phyloP scores from a whole-genome alignment of 768 basidiomycete species.

The Psilocybe subaeruginosa region DNA sequence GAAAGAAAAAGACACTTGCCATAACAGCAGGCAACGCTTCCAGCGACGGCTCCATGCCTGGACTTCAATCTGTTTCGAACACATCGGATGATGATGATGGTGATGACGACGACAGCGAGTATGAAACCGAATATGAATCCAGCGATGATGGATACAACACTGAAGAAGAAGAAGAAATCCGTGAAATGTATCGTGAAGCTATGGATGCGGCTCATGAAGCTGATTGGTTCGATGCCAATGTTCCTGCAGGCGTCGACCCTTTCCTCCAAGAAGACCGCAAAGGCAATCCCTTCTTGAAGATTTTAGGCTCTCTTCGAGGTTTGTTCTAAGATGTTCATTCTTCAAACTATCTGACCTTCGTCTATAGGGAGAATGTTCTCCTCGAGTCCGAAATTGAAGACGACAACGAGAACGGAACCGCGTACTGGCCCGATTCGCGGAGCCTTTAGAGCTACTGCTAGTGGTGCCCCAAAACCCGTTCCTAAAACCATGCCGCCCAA shows the following conservation, averaged over 20 bases:
- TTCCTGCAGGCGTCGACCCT: slow-evolving; percentile 43
- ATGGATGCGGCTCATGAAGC: slow-evolving; percentile 69
- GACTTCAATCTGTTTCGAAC: slow-evolving; percentile 66
- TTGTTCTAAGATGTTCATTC: slow-evolving; percentile 9
- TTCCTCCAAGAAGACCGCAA: slow-evolving; percentile 55
- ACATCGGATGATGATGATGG: slow-evolving; percentile 50
- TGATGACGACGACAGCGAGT: slow-evolving; percentile 39
- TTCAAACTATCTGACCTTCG: slow-evolving; percentile 1
- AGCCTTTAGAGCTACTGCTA: slow-evolving; percentile 30
- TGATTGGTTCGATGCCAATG: slow-evolving; percentile 56
- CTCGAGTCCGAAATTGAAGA: slow-evolving; percentile 43
- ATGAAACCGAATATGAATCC: slow-evolving; percentile 49
- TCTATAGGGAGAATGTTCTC: slow-evolving; percentile 65
- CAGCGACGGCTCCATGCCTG: slow-evolving; percentile 63
- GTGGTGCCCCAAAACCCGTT: slow-evolving; percentile 28
- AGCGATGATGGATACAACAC: too few species aligned
- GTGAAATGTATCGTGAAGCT: slow-evolving; percentile 66
- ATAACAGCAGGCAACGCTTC: slow-evolving; percentile 47
- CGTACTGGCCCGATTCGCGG: slow-evolving; percentile 23
- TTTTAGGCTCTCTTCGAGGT: slow-evolving; percentile 79
- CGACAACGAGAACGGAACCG: slow-evolving; percentile 29
- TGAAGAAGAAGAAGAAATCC: slow-evolving; percentile 25
- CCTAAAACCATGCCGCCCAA: slow-evolving; percentile 27
- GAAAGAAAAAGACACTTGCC: slow-evolving; percentile 45
- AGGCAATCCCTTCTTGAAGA: slow-evolving; percentile 78